phyloP scores from a whole-genome alignment of 306 rosid genomes.

The Prosopis cineraria region DNA sequence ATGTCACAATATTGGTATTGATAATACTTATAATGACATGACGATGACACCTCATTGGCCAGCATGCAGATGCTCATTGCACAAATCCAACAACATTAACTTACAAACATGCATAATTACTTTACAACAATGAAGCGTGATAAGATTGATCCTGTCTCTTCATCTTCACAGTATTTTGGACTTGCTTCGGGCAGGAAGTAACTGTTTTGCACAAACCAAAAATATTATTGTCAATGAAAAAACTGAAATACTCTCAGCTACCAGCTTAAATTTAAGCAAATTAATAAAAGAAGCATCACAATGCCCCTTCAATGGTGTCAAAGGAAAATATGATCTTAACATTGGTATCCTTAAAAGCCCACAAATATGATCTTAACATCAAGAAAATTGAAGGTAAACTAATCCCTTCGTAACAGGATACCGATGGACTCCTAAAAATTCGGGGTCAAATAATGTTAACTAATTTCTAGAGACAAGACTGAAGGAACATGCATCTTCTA shows the following conservation, averaged over 20 bases:
- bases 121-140: constrained; percentile 6
- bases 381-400: background rate
- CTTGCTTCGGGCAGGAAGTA: constrained; percentile 22
- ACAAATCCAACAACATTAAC: constrained; percentile 24
- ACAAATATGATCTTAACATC: background rate
- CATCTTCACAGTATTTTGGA: no score
- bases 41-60: constrained; percentile 14
- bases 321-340: background rate
- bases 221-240: background rate
- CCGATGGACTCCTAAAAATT: no score
- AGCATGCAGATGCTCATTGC: constrained; percentile 31
- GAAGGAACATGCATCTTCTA: no score
- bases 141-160: background rate
- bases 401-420: no score
- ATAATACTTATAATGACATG: constrained; percentile 20
- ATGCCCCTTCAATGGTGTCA: background rate
- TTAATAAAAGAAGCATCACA: background rate
- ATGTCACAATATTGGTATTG: background rate
- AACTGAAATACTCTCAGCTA: no score
- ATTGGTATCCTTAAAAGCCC: background rate
- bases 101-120: constrained; percentile 35
- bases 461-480: background rate
- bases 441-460: no score
- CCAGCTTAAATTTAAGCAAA: background rate
- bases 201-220: constrained; percentile 37